Evolutionary conservation across 805 yeast species (phyloP).

Genomic region (Saturnispora sanitii): DNA sequence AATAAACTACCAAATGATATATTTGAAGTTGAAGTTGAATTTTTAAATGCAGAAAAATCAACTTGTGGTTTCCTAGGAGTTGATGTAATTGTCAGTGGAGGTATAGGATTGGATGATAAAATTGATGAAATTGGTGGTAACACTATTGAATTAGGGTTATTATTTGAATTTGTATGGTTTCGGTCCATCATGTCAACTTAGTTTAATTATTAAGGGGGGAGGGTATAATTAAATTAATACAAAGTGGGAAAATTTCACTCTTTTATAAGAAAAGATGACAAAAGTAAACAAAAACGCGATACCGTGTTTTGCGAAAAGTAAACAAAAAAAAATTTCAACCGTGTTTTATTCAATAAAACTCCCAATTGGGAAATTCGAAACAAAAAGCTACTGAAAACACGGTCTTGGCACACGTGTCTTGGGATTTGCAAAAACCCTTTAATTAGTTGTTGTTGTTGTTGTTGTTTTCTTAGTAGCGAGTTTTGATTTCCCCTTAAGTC

Average conservation of each 20-base stretch:
- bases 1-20: neutral
- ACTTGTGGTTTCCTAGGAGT: conserved; percentile 5
- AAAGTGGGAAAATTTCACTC: neutral
- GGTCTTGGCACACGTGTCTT: too few species aligned
- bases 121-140: conserved; percentile 9
- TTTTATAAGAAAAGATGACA: neutral
- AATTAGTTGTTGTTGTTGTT: neutral
- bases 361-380: neutral
- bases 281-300: neutral
- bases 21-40: neutral
- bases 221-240: neutral
- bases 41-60: neutral
- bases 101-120: conserved; percentile 5
- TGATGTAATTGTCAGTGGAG: conserved; percentile 5
- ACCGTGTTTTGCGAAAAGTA: neutral
- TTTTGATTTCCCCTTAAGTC: conserved; percentile 1
- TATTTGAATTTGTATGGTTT: too few species aligned
- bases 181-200: neutral
- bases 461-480: neutral
- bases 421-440: too few species aligned
- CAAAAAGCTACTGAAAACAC: too few species aligned
- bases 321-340: neutral
- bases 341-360: neutral
- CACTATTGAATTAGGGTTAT: neutral
- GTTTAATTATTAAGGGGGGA: neutral